Conservation (phyloP, 1,139 yeast species). For the Saccharomyces hybrid region DNA sequence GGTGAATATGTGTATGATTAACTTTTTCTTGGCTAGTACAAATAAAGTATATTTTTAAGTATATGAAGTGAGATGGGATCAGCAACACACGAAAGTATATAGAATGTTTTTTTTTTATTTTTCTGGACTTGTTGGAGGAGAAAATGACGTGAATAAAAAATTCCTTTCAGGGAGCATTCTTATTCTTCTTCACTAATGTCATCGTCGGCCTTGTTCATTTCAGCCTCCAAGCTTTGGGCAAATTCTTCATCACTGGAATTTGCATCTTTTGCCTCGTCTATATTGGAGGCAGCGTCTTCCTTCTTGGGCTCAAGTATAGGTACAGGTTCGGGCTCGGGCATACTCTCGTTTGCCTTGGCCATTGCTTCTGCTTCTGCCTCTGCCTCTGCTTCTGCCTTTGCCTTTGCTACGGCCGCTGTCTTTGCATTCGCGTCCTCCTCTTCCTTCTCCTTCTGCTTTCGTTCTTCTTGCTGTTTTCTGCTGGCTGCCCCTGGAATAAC, state of each 20-base stretch:
- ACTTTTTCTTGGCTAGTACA: not conserved
- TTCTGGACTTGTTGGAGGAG: not conserved
- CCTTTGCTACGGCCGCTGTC: not conserved
- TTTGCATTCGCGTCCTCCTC: constrained; percentile 4
- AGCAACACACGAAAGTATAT: not conserved
- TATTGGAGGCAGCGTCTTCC: not conserved
- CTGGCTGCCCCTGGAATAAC: constrained; percentile 17
- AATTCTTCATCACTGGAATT: constrained; percentile 30
- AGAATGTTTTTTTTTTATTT: not conserved
- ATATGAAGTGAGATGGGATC: not conserved
- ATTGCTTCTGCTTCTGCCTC: not conserved
- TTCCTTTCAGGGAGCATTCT: not conserved
- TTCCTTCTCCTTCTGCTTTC: constrained; percentile 1
- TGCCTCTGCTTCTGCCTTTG: not conserved
- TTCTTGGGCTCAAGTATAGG: not conserved
- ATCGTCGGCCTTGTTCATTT: constrained; percentile 26
- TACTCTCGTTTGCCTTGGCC: not conserved
- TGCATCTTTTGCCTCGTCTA: constrained; percentile 9
- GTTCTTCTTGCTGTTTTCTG: constrained; percentile 2
- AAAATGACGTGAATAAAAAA: not conserved
- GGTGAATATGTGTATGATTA: not conserved
- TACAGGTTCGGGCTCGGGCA: not conserved
- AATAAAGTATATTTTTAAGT: not conserved
- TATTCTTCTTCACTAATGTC: constrained; percentile 27
- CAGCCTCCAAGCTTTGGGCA: constrained; percentile 29